Conservation (phyloP, 805 yeast genomes). For the Blastobotrys terrestris region DNA sequence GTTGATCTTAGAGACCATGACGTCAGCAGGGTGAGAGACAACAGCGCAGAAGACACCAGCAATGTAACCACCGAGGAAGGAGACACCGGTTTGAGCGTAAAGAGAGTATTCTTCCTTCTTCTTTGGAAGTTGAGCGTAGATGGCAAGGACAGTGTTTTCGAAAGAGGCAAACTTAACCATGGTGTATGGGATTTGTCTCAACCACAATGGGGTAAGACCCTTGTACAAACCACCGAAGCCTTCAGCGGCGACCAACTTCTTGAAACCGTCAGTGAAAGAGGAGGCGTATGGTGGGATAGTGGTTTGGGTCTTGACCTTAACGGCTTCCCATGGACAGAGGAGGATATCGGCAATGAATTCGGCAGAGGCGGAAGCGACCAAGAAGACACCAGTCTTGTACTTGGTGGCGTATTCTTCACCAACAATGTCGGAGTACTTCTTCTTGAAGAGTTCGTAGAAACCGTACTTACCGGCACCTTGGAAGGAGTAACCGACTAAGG, state of each 20-base stretch:
- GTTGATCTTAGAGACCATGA: conserved; percentile 91
- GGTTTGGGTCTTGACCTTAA: conserved; percentile 91
- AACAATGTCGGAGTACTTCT: conserved; percentile 58
- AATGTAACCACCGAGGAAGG: conserved; percentile 91
- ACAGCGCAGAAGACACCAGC: conserved; percentile 97
- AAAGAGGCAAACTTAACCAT: conserved; percentile 96
- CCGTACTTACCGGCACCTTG: conserved; percentile 99
- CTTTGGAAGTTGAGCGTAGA: conserved; percentile 68
- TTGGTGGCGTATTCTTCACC: conserved; percentile 57
- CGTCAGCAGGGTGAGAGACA: conserved; percentile 98
- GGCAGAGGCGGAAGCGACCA: conserved; percentile 88
- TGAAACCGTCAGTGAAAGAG: conserved; percentile 59
- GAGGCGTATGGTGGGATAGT: conserved; percentile 79
- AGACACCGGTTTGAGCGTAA: conserved; percentile 85
- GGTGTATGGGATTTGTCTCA: conserved; percentile 96
- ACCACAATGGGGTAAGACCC: conserved; percentile 90
- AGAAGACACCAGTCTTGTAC: conserved; percentile 66
- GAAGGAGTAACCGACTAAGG: conserved; percentile 84
- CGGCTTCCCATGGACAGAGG: conserved; percentile 91
- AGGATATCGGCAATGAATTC: conserved; percentile 88
- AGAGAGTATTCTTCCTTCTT: conserved; percentile 65
- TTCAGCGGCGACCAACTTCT: conserved; percentile 56
- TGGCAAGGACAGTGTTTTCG: conserved; percentile 80
- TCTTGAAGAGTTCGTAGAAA: conserved; percentile 85
- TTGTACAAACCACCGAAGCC: conserved; percentile 75